These are phyloP conservation scores for Xylaria sp. DNA, from an alignment of 2,329 filamentous ascomycete genomes.

Conservation along the genomic window DNA sequence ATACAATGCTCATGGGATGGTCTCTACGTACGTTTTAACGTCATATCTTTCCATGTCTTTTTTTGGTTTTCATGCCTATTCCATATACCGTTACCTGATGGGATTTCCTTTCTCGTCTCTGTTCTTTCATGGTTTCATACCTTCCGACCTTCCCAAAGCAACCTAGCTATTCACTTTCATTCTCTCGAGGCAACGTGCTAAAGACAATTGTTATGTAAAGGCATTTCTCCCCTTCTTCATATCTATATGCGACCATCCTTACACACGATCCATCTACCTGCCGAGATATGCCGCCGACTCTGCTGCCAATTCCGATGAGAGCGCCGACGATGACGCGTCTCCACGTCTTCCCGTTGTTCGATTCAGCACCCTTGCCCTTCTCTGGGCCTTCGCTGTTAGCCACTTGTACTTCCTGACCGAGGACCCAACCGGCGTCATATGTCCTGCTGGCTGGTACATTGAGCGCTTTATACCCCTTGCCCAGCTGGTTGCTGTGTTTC, in stretches of 20 bases:
- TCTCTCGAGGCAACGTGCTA: not conserved
- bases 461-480: constrained; percentile 49
- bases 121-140: not conserved
- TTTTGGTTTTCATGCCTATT: not conserved
- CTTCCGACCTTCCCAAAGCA: not conserved
- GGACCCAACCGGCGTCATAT: constrained; percentile 47
- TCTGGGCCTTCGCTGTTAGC: constrained; percentile 50
- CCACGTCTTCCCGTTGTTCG: constrained; percentile 31
- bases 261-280: constrained; percentile 40
- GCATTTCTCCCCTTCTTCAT: constrained; percentile 50
- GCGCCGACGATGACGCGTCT: constrained; percentile 23
- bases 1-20: constrained; percentile 52
- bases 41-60: not conserved
- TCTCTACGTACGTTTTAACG: constrained; percentile 47
- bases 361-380: constrained; percentile 44
- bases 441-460: constrained; percentile 44
- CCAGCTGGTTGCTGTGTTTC: constrained; percentile 44
- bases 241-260: constrained; percentile 41
- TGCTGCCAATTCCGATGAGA: not conserved
- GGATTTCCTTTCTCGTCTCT: not conserved
- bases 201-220: constrained; percentile 35
- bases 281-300: constrained; percentile 41
- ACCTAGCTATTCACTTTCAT: not conserved
- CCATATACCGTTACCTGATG: not conserved
- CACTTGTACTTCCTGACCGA: constrained; percentile 45